A percentile compares a stretch with the other conserved stretches of the same genome.
phyloP scores from a whole-genome alignment of 352 stramenopile genomes.

The Phytophthora aleatoria region DNA sequence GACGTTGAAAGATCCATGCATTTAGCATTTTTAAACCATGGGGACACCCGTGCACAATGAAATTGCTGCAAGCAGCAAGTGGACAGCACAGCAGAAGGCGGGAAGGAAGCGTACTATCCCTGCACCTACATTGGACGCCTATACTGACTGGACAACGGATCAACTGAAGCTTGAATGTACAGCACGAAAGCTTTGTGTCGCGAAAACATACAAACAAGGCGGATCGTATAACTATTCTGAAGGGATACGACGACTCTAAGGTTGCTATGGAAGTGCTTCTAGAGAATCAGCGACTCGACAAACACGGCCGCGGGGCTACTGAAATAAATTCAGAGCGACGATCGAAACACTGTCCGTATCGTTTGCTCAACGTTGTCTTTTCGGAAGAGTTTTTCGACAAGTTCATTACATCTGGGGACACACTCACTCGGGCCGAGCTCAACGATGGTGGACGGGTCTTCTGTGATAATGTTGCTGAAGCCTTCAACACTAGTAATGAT shows the following conservation, averaged over 20 bases:
- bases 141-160: background rate
- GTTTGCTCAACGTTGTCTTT: background rate
- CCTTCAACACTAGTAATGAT: too few relatives aligned
- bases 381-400: too few relatives aligned
- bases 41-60: background rate
- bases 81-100: background rate
- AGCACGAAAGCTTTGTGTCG: background rate
- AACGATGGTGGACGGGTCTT: too few relatives aligned
- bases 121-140: background rate
- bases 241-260: background rate
- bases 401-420: too few relatives aligned
- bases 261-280: background rate
- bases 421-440: too few relatives aligned
- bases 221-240: too few relatives aligned
- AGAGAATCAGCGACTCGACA: background rate
- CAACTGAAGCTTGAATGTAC: background rate
- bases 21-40: background rate
- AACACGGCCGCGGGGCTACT: background rate
- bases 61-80: background rate
- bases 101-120: background rate
- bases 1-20: background rate
- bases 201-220: too few relatives aligned
- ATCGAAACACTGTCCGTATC: too few relatives aligned
- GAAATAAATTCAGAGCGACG: too few relatives aligned
- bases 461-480: too few relatives aligned